phyloP scores from a whole-genome alignment of 805 yeast genomes.

The Pichia insulana region DNA sequence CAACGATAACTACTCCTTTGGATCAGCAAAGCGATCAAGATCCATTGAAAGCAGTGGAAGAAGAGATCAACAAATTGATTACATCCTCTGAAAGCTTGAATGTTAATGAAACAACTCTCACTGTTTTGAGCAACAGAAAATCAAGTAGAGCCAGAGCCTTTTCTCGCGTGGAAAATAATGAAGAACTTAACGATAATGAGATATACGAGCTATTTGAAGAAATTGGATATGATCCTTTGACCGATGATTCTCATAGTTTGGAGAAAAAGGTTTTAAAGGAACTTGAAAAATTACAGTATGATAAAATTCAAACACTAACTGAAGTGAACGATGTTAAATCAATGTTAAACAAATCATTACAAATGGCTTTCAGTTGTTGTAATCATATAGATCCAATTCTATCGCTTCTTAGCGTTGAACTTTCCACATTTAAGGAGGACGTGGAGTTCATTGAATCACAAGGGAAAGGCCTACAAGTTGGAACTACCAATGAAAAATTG shows the following conservation, averaged over 20 bases:
- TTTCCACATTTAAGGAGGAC: constrained; percentile 57
- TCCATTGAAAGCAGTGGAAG: constrained; percentile 11
- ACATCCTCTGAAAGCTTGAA: constrained; percentile 5
- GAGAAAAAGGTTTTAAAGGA: constrained; percentile 51
- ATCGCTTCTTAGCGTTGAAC: constrained; percentile 50
- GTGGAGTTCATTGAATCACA: constrained; percentile 64
- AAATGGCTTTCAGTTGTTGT: constrained; percentile 43
- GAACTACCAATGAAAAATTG: constrained; percentile 70
- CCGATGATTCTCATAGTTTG: constrained; percentile 53
- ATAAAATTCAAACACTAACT: constrained; percentile 48
- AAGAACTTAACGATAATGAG: constrained; percentile 23
- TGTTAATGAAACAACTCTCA: constrained; percentile 4
- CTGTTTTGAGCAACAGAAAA: not conserved
- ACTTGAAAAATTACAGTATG: constrained; percentile 52
- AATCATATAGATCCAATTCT: constrained; percentile 45
- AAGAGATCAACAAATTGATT: constrained; percentile 1
- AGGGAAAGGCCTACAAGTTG: constrained; percentile 76
- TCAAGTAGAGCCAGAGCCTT: constrained; percentile 24
- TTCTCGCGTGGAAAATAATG: constrained; percentile 19
- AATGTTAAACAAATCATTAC: constrained; percentile 34
- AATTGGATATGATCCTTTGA: constrained; percentile 58
- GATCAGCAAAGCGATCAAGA: not conserved
- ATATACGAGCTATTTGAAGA: constrained; percentile 67
- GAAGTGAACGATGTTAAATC: constrained; percentile 31
- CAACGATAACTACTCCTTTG: constrained; percentile 3